Evolutionary conservation across 257 asterid species (phyloP).

Genomic region (Solanum habrochaites): DNA sequence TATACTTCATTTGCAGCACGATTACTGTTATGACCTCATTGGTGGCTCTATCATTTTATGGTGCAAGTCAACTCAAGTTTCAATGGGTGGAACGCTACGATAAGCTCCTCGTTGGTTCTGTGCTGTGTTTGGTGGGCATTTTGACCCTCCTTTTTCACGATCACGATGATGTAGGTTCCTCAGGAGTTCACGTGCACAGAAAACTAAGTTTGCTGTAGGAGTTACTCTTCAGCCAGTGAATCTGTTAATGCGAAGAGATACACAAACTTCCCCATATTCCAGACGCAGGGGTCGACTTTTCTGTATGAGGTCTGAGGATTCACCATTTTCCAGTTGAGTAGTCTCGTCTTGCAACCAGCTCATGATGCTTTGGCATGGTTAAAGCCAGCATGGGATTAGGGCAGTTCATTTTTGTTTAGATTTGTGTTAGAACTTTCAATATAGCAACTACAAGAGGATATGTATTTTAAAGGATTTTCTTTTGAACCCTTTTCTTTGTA

Average conservation of each 20-base stretch:
- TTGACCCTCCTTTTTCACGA: slow-evolving; percentile 84
- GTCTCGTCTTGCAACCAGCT: neutral
- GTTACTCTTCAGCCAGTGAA: neutral
- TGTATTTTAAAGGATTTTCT: neutral
- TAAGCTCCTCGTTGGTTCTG: slow-evolving; percentile 95
- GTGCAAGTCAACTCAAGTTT: slow-evolving; percentile 96
- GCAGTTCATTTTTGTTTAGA: neutral
- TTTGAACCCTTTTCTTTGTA: neutral
- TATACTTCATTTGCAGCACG: slow-evolving; percentile 43
- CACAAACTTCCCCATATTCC: neutral
- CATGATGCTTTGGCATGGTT: neutral
- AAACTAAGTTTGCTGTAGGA: slow-evolving; percentile 35
- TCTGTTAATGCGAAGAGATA: neutral
- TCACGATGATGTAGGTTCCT: slow-evolving; percentile 37
- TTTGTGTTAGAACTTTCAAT: neutral
- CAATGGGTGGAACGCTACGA: slow-evolving; percentile 96
- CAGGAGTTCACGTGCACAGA: slow-evolving; percentile 42
- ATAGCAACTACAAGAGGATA: neutral
- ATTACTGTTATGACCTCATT: slow-evolving; percentile 88
- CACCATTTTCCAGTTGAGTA: neutral
- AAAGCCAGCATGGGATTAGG: neutral
- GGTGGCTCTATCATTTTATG: slow-evolving; percentile 93
- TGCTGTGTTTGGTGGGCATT: slow-evolving; percentile 76
- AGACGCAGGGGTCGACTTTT: neutral
- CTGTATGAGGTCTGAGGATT: neutral